phyloP scores from a whole-genome alignment of 2,329 filamentous ascomycete species.

The Magnaporthales sp. region DNA sequence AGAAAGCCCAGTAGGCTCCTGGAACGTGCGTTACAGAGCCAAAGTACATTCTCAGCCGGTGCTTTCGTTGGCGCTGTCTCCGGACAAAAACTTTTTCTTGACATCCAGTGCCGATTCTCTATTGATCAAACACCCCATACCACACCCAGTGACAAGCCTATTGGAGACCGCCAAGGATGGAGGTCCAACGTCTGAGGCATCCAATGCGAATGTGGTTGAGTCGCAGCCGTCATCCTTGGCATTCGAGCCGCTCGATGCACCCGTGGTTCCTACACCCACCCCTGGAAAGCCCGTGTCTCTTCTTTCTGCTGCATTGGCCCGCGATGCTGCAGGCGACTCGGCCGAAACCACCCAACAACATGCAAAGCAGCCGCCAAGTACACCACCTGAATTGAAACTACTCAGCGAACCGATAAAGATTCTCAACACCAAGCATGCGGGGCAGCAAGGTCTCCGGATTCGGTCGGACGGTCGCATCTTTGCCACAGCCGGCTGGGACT shows the following conservation, averaged over 20 bases:
- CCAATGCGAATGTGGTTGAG: background rate
- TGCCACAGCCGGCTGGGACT: slow-evolving; percentile 90
- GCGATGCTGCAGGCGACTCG: background rate
- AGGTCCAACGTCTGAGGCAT: background rate
- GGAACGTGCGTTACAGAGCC: slow-evolving; percentile 50
- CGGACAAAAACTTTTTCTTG: slow-evolving; percentile 50
- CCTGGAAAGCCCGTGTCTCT: slow-evolving; percentile 13
- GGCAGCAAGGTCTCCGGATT: slow-evolving; percentile 73
- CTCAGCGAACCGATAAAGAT: slow-evolving; percentile 44
- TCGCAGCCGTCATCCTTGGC: background rate
- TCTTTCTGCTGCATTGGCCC: slow-evolving; percentile 19
- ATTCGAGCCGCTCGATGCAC: background rate
- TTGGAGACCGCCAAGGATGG: background rate
- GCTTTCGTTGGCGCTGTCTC: slow-evolving; percentile 58
- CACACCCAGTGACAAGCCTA: background rate
- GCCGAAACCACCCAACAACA: background rate
- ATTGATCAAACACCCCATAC: slow-evolving; percentile 66
- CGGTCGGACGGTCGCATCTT: slow-evolving; percentile 77
- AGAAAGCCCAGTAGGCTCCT: slow-evolving; percentile 21
- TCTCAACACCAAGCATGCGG: slow-evolving; percentile 76
- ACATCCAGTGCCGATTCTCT: slow-evolving; percentile 77
- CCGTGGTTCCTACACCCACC: background rate
- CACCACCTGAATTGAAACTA: slow-evolving; percentile 8
- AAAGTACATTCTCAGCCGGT: slow-evolving; percentile 72
- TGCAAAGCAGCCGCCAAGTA: slow-evolving; percentile 7